Evolutionary conservation across 108 stramenopile genomes (phyloP).

Genomic region (Nitzschia palea): DNA sequence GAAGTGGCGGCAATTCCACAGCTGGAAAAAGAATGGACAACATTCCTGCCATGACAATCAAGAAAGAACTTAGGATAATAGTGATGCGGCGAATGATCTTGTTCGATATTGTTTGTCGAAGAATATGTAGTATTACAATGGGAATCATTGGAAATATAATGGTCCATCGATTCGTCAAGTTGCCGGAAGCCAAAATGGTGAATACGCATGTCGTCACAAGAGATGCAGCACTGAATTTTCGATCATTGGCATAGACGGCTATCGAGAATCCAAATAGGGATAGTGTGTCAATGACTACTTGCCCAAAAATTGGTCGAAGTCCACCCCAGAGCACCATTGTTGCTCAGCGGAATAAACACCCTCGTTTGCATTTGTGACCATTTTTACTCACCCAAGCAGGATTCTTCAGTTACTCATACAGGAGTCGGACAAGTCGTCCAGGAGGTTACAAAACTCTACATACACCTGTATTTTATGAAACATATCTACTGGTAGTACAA

Average conservation of each 20-base stretch:
- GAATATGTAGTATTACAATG: slow-evolving; percentile 34
- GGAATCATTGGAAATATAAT: slow-evolving; percentile 60
- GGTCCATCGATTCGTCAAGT: slow-evolving; percentile 60
- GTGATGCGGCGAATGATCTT: slow-evolving; percentile 10
- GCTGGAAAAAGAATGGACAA: slow-evolving; percentile 53
- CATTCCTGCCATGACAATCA: slow-evolving; percentile 10
- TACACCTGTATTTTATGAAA: no score
- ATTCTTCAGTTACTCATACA: no score
- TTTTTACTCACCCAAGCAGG: no score
- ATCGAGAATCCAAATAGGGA: slow-evolving; percentile 15
- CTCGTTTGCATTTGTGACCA: no score
- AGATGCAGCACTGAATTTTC: neutral
- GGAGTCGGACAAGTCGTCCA: no score
- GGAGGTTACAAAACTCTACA: no score
- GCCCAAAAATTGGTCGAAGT: slow-evolving; percentile 30
- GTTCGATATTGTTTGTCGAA: slow-evolving; percentile 3
- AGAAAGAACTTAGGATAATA: slow-evolving; percentile 12
- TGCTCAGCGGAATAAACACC: no score
- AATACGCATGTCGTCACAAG: neutral
- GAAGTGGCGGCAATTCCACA: slow-evolving; percentile 31
- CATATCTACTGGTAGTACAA: no score
- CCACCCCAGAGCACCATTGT: slow-evolving; percentile 26
- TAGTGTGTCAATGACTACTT: slow-evolving; percentile 21
- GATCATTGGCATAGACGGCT: neutral
- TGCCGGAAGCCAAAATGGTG: slow-evolving; percentile 25